phyloP scores from a whole-genome alignment of 352 stramenopile species.

The Pythium folliculosum region DNA sequence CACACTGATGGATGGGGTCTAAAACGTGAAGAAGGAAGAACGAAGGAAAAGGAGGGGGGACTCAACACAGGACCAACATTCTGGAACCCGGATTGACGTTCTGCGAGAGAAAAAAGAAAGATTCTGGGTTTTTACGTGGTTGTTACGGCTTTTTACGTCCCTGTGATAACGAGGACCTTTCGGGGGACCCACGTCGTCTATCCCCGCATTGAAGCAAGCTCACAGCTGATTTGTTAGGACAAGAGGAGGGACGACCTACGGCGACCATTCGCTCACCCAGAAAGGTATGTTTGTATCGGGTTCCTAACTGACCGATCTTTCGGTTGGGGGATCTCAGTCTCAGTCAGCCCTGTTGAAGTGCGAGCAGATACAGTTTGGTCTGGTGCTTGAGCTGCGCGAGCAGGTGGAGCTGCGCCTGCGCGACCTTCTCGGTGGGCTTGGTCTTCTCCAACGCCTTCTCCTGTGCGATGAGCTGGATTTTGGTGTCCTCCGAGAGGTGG shows the following conservation, averaged over 20 bases:
- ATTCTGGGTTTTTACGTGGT: conserved; percentile 27
- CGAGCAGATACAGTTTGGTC: conserved; percentile 78
- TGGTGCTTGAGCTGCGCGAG: conserved; percentile 80
- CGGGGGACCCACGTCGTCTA: conserved; percentile 5
- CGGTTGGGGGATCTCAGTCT: not conserved
- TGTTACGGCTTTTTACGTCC: conserved; percentile 21
- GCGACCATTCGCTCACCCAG: not conserved
- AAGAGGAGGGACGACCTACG: conserved; percentile 21
- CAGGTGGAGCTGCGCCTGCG: conserved; percentile 45
- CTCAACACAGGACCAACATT: conserved; percentile 24
- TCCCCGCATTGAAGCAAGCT: not conserved
- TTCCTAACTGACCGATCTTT: conserved; percentile 19
- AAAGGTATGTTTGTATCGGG: conserved; percentile 8
- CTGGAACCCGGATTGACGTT: conserved; percentile 11
- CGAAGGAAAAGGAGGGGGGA: conserved; percentile 15
- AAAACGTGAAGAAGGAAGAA: conserved; percentile 4
- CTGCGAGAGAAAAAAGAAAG: conserved; percentile 26
- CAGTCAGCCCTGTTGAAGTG: conserved; percentile 41
- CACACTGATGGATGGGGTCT: conserved; percentile 3
- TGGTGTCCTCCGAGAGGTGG: conserved; percentile 54
- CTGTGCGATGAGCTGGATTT: conserved; percentile 47
- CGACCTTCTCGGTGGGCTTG: conserved; percentile 42
- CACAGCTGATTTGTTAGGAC: not conserved
- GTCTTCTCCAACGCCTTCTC: conserved; percentile 50
- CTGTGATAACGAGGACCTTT: conserved; percentile 12